phyloP scores from a whole-genome alignment of 805 yeast species.

The Maudiozyma pseudohumilis region DNA sequence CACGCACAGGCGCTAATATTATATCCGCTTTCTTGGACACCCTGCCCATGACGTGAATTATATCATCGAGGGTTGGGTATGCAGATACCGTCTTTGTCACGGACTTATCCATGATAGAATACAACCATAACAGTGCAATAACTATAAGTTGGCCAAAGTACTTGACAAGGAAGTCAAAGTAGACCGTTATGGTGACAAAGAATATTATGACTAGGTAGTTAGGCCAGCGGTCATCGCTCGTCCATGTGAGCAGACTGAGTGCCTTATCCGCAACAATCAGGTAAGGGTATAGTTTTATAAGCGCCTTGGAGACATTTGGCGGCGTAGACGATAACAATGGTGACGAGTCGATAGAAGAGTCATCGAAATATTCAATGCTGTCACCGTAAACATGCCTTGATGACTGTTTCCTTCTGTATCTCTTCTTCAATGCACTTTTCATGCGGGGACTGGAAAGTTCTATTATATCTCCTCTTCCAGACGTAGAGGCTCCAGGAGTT shows the following conservation, averaged over 20 bases:
- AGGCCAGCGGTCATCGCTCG: constrained; percentile 72
- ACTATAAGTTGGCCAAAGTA: constrained; percentile 74
- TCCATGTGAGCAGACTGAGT: constrained; percentile 79
- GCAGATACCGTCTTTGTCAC: constrained; percentile 50
- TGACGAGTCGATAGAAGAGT: constrained; percentile 39
- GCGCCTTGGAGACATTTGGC: constrained; percentile 75
- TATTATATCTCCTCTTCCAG: too few relatives aligned
- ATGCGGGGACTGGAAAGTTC: constrained; percentile 5
- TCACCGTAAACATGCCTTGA: constrained; percentile 1
- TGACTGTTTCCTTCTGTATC: constrained; percentile 4
- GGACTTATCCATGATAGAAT: constrained; percentile 46
- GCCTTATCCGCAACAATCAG: constrained; percentile 60
- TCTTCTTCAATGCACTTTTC: constrained; percentile 21
- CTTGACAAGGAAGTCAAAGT: constrained; percentile 67
- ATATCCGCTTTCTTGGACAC: constrained; percentile 68
- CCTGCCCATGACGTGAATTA: constrained; percentile 65
- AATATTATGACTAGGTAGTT: constrained; percentile 32
- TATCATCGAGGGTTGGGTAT: constrained; percentile 80
- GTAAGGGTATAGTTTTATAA: constrained; percentile 77
- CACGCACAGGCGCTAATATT: constrained; percentile 66
- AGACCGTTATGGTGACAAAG: constrained; percentile 52
- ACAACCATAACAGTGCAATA: constrained; percentile 50
- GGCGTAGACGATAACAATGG: constrained; percentile 86
- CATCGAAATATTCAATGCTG: constrained; percentile 2
- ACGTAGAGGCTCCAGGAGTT: too few relatives aligned